A percentile compares a stretch with the other conserved stretches of the same genome.
Conservation (phyloP, 1,284 basidiomycete genomes). For the Ustilago shanxiensis region DNA sequence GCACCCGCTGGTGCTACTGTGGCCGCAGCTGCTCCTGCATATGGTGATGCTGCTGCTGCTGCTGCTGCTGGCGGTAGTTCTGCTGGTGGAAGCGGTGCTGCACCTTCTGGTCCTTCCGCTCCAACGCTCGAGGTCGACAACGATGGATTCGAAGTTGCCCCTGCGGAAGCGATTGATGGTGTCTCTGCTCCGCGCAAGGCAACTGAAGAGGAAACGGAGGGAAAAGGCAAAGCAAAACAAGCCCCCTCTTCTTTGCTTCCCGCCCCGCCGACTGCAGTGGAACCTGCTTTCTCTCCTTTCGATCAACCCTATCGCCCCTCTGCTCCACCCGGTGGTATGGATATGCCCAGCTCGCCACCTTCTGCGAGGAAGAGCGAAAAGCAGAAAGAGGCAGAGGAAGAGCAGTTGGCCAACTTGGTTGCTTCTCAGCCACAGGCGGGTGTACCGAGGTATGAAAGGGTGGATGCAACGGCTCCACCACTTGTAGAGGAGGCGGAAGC, state of each 20-base stretch:
- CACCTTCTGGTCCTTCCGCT: constrained; percentile 38
- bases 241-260: constrained; percentile 17
- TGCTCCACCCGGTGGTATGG: constrained; percentile 14
- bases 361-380: constrained; percentile 41
- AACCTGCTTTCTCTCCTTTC: constrained; percentile 54
- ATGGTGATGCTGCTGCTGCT: constrained; percentile 8
- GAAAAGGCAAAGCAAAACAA: constrained; percentile 41
- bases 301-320: constrained; percentile 51
- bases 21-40: constrained; percentile 42
- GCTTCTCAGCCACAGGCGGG: constrained; percentile 31
- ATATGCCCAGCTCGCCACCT: constrained; percentile 6
- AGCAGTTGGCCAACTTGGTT: constrained; percentile 33
- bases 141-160: constrained; percentile 54
- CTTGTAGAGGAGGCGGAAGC: constrained; percentile 8
- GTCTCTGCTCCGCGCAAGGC: background rate
- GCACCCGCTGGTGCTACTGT: constrained; percentile 22
- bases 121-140: constrained; percentile 46
- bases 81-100: background rate
- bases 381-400: constrained; percentile 45
- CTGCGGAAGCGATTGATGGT: background rate
- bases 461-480: constrained; percentile 21
- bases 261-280: constrained; percentile 41
- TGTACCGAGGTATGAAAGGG: constrained; percentile 37
- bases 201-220: background rate
- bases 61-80: background rate